Percentiles rank a stretch among this genome's conserved stretches.
phyloP scores from a whole-genome alignment of 2,329 filamentous ascomycete species.

The Talaromyces albobiverticillius region DNA sequence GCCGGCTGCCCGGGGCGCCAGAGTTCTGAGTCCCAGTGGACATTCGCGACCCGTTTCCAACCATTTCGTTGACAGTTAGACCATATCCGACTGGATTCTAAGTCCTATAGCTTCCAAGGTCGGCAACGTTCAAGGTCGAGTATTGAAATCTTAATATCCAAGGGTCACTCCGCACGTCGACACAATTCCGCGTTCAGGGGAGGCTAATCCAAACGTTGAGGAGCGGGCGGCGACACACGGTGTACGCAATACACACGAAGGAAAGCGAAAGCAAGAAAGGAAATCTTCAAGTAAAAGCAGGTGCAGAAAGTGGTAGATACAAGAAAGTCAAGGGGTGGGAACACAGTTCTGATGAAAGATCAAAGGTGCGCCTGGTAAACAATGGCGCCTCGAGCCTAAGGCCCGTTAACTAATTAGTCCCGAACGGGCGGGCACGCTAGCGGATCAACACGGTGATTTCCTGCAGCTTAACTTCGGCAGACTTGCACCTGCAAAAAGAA shows the following conservation, averaged over 20 bases:
- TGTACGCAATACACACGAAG: neutral
- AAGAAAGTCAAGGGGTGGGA: neutral
- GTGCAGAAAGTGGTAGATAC: neutral
- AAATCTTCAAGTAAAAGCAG: neutral
- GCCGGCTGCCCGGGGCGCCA: constrained; percentile 35
- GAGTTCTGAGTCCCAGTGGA: constrained; percentile 36
- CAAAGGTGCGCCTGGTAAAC: constrained; percentile 8
- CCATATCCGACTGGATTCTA: constrained; percentile 28
- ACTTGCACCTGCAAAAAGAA: too few relatives aligned
- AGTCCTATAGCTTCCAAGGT: constrained; percentile 7
- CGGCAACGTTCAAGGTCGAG: constrained; percentile 1
- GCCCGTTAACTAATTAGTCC: constrained; percentile 7
- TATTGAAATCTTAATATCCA: neutral
- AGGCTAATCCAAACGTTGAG: constrained; percentile 20
- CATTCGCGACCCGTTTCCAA: constrained; percentile 37
- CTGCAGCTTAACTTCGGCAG: too few relatives aligned
- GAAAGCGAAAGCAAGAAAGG: neutral
- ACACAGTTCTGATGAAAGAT: constrained; percentile 1
- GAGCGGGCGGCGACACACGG: neutral
- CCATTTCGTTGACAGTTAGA: constrained; percentile 32
- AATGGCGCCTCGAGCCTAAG: constrained; percentile 8
- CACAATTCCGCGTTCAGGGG: constrained; percentile 28
- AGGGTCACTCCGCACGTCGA: constrained; percentile 11
- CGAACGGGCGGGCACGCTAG: constrained; percentile 3
- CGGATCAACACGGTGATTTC: neutral